A percentile compares a stretch with the other conserved stretches of the same genome.
These are phyloP conservation scores for Suillus ampliporus DNA, from an alignment of 768 basidiomycete genomes.

Conservation along the genomic window DNA sequence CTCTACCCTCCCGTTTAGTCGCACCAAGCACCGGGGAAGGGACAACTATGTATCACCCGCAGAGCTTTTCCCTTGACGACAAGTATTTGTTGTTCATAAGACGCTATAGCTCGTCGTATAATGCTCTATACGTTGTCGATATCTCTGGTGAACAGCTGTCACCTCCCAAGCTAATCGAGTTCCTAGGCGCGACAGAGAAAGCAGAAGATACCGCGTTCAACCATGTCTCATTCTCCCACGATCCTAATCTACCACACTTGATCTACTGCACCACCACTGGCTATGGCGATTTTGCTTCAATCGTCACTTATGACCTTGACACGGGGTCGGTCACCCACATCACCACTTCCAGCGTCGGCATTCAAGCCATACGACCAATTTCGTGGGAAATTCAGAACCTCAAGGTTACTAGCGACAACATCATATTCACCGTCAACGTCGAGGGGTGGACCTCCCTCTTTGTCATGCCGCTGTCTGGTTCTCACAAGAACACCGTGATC, in stretches of 20 bases:
- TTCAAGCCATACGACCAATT: slow-evolving; percentile 42
- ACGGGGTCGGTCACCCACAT: slow-evolving; percentile 40
- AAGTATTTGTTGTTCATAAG: slow-evolving; percentile 42
- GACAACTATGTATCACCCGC: slow-evolving; percentile 39
- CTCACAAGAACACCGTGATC: slow-evolving; percentile 33
- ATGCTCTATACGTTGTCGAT: slow-evolving; percentile 39
- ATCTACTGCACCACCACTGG: slow-evolving; percentile 43
- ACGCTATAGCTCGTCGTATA: slow-evolving; percentile 32
- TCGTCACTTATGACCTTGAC: slow-evolving; percentile 41
- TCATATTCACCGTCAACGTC: slow-evolving; percentile 44
- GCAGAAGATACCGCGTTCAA: slow-evolving; percentile 30
- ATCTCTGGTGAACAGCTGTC: slow-evolving; percentile 34
- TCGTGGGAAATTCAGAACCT: slow-evolving; percentile 38
- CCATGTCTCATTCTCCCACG: slow-evolving; percentile 36
- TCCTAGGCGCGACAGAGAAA: slow-evolving; percentile 42
- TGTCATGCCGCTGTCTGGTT: slow-evolving; percentile 37
- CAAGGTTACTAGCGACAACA: slow-evolving; percentile 29
- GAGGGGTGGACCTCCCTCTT: slow-evolving; percentile 43
- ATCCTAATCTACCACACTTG: slow-evolving; percentile 34
- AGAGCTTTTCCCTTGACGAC: slow-evolving; percentile 45
- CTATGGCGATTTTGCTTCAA: slow-evolving; percentile 44
- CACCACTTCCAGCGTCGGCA: slow-evolving; percentile 39
- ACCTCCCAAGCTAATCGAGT: slow-evolving; percentile 34
- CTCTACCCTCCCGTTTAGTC: slow-evolving; percentile 39
- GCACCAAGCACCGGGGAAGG: slow-evolving; percentile 38